Percentiles rank a stretch among this genome's conserved stretches.
Conservation (phyloP, 2,329 filamentous ascomycete species). For the Trichoderma atrobrunneum region DNA sequence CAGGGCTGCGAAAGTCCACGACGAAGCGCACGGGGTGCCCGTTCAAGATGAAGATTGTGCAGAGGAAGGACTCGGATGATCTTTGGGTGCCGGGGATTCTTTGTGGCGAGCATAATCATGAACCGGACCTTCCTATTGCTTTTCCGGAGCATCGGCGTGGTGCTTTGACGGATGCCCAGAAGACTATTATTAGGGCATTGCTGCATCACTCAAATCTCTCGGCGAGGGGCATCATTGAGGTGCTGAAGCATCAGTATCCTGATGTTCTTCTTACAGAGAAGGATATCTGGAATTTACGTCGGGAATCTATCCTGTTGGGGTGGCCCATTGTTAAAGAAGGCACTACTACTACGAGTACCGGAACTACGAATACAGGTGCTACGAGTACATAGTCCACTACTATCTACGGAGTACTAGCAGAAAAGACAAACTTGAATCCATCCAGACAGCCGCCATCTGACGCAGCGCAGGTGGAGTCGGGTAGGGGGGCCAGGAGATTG, state of each 20-base stretch:
- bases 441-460: background rate
- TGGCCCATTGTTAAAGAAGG: background rate
- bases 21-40: conserved; percentile 11
- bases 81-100: background rate
- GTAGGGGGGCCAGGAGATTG: conserved; percentile 4
- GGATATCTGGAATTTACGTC: background rate
- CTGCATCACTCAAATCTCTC: background rate
- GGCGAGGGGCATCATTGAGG: background rate
- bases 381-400: background rate
- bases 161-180: background rate
- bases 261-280: background rate
- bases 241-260: background rate
- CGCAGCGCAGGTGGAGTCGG: background rate
- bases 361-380: background rate
- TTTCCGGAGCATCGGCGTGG: background rate
- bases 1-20: background rate
- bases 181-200: background rate
- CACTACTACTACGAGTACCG: background rate
- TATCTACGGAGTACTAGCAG: background rate
- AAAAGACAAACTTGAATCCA: background rate
- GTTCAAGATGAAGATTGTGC: conserved; percentile 16
- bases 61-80: background rate
- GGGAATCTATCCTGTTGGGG: background rate
- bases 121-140: background rate
- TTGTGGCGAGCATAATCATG: background rate